Evolutionary conservation across 2,329 filamentous ascomycete species (phyloP).

Genomic region (Chaetoscypha palmicola): DNA sequence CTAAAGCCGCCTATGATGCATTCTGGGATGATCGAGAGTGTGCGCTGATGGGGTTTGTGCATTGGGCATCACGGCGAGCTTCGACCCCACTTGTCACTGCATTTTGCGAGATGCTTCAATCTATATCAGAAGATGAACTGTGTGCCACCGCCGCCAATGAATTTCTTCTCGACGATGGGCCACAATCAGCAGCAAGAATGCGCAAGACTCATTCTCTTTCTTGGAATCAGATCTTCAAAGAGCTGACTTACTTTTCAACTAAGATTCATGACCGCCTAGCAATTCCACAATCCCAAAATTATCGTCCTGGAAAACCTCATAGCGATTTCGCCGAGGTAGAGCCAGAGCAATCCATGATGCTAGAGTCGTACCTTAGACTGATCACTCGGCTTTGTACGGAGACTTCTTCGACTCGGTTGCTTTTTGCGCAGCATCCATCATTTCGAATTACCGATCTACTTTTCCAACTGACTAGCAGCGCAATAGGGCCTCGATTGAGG

Average conservation of each 20-base stretch:
- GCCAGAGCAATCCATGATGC: slow-evolving; percentile 91
- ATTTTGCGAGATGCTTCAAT: slow-evolving; percentile 93
- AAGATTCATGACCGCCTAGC: slow-evolving; percentile 69
- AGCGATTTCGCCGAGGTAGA: slow-evolving; percentile 69
- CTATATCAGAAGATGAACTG: slow-evolving; percentile 74
- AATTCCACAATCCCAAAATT: slow-evolving; percentile 44
- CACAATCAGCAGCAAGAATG: slow-evolving; percentile 67
- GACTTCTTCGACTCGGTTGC: slow-evolving; percentile 64
- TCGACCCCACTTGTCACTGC: slow-evolving; percentile 94
- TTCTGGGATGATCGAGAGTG: slow-evolving; percentile 93
- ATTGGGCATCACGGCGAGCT: slow-evolving; percentile 92
- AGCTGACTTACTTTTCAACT: slow-evolving; percentile 75
- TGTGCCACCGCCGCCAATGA: slow-evolving; percentile 80
- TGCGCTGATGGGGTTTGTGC: slow-evolving; percentile 88
- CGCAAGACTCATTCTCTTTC: slow-evolving; percentile 78
- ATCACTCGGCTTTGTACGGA: slow-evolving; percentile 75
- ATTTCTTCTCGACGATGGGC: slow-evolving; percentile 82
- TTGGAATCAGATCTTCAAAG: slow-evolving; percentile 87
- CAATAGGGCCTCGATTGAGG: slow-evolving; percentile 68
- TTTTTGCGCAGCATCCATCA: slow-evolving; percentile 58
- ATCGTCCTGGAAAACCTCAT: slow-evolving; percentile 53
- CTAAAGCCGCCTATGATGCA: slow-evolving; percentile 68
- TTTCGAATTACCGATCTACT: slow-evolving; percentile 68
- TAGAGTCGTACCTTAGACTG: slow-evolving; percentile 86
- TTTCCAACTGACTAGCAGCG: slow-evolving; percentile 70